These are phyloP conservation scores for Wickerhamiella domercqiae DNA, from an alignment of 805 yeast genomes.

Conservation along the genomic window DNA sequence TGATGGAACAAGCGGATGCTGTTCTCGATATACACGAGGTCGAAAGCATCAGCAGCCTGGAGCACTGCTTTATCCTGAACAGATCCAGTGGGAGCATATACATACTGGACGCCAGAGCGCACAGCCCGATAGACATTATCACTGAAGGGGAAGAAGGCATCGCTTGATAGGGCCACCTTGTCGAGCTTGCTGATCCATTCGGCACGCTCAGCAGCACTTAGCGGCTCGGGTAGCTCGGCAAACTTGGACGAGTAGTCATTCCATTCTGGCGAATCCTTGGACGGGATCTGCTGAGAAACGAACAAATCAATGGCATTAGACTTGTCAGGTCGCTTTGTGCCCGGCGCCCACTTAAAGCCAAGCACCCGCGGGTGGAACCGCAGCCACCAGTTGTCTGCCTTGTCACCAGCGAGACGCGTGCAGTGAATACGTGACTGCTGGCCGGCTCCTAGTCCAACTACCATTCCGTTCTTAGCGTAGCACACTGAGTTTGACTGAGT, in stretches of 20 bases:
- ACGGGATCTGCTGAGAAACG: constrained; percentile 85
- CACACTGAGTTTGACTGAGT: constrained; percentile 98
- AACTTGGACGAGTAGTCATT: constrained; percentile 84
- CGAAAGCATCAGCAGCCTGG: constrained; percentile 85
- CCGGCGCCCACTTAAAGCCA: constrained; percentile 93
- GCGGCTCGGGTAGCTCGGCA: constrained; percentile 65
- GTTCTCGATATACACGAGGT: constrained; percentile 87
- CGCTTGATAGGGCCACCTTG: constrained; percentile 86
- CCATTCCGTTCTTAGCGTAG: constrained; percentile 98
- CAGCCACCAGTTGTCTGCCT: constrained; percentile 99
- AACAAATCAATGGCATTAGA: constrained; percentile 92
- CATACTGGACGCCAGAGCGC: constrained; percentile 85
- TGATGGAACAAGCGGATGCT: constrained; percentile 98
- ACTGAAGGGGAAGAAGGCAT: constrained; percentile 99
- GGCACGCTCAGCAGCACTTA: constrained; percentile 65
- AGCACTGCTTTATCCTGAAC: constrained; percentile 95
- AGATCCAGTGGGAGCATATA: constrained; percentile 96
- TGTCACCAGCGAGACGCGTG: constrained; percentile 97
- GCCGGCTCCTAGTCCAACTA: constrained; percentile 97
- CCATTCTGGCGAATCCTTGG: constrained; percentile 70
- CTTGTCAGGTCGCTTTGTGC: constrained; percentile 96
- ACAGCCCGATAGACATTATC: constrained; percentile 97
- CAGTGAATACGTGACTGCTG: constrained; percentile 99
- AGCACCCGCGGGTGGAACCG: constrained; percentile 95
- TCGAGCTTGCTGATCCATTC: constrained; percentile 74